Evolutionary conservation across 2,329 filamentous ascomycete genomes (phyloP).

Genomic region (Aureobasidium uvarum): DNA sequence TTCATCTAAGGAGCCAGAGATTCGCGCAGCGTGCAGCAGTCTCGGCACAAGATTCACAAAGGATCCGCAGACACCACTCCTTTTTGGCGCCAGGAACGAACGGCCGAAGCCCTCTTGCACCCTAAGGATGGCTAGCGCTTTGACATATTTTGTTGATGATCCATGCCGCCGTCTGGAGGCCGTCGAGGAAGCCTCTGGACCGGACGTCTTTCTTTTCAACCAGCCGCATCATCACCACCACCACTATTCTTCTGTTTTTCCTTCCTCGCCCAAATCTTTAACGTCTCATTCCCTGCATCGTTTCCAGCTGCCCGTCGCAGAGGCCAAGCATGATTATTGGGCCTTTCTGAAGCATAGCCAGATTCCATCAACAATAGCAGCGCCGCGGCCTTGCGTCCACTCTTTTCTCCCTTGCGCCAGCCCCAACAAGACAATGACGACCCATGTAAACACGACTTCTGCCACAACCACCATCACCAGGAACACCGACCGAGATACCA

Average conservation of each 20-base stretch:
- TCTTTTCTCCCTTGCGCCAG: conserved; percentile 24
- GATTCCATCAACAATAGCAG: conserved; percentile 21
- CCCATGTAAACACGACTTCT: conserved; percentile 11
- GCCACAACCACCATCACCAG: conserved; percentile 3
- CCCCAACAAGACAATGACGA: conserved; percentile 27
- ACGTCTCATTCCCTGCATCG: conserved; percentile 7
- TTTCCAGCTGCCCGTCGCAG: neutral
- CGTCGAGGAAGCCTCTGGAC: conserved; percentile 15
- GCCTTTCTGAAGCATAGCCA: conserved; percentile 19
- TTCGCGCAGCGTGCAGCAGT: conserved; percentile 6
- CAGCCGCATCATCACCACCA: conserved; percentile 11
- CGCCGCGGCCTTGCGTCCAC: conserved; percentile 29
- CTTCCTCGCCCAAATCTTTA: neutral
- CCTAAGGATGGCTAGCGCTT: conserved; percentile 19
- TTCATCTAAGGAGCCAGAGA: conserved; percentile 7
- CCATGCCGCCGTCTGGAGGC: conserved; percentile 13
- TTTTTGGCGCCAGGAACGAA: conserved; percentile 23
- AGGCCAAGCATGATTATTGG: conserved; percentile 25
- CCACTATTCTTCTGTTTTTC: conserved; percentile 11
- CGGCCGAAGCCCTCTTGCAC: conserved; percentile 14
- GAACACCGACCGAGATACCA: conserved; percentile 36
- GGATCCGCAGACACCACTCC: conserved; percentile 7
- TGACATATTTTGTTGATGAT: conserved; percentile 24
- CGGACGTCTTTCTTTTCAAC: conserved; percentile 19
- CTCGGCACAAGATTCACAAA: conserved; percentile 21